Percentiles rank a stretch among this genome's conserved stretches.
phyloP scores from a whole-genome alignment of 208 protist species.

The Acanthamoeba castellanii region DNA sequence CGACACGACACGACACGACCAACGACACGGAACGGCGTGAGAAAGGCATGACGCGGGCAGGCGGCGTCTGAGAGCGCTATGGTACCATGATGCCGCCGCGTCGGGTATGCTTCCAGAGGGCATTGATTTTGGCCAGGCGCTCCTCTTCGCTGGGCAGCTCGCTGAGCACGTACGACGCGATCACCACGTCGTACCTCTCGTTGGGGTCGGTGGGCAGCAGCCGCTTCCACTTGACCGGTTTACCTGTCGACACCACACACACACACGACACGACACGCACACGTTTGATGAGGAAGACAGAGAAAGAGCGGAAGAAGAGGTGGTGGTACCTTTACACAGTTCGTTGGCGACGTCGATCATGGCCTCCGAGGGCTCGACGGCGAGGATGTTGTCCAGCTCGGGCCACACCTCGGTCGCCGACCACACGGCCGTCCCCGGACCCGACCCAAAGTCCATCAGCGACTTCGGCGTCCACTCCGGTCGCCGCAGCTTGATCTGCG shows the following conservation, averaged over 20 bases:
- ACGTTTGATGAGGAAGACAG: too few species aligned
- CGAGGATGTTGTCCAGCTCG: slow-evolving; percentile 33
- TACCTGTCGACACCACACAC: not conserved
- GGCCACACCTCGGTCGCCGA: slow-evolving; percentile 51
- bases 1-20: too few species aligned
- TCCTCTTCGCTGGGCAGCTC: slow-evolving; percentile 44
- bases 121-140: not conserved
- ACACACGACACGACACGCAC: not conserved
- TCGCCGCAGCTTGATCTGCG: slow-evolving; percentile 43
- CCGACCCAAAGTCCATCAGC: slow-evolving; percentile 64
- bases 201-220: slow-evolving; percentile 49
- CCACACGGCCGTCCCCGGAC: slow-evolving; percentile 66
- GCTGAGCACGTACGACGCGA: slow-evolving; percentile 55
- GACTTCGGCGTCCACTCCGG: slow-evolving; percentile 56
- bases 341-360: slow-evolving; percentile 54
- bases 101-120: slow-evolving; percentile 24
- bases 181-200: slow-evolving; percentile 62
- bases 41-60: too few species aligned
- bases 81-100: slow-evolving; percentile 60
- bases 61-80: too few species aligned
- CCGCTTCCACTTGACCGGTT: slow-evolving; percentile 53
- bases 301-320: too few species aligned
- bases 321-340: too few species aligned
- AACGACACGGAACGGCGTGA: too few species aligned
- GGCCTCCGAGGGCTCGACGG: slow-evolving; percentile 65